Evolutionary conservation across 257 asterid genomes (phyloP).

Genomic region (Ophiorrhiza pumila): DNA sequence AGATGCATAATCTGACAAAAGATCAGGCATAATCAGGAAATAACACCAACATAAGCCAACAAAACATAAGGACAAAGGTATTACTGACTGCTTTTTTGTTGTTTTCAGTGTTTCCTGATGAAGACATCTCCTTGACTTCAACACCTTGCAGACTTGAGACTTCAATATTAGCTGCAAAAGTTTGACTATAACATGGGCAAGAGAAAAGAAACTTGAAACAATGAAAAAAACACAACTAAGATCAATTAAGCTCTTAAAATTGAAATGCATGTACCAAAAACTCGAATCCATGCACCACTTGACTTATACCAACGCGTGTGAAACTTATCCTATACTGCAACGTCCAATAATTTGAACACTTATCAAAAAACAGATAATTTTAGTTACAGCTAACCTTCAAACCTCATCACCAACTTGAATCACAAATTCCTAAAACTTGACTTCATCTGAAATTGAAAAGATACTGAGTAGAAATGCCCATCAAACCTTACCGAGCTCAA

Average conservation of each 20-base stretch:
- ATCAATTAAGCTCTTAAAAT: neutral
- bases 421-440: neutral
- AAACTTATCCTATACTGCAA: neutral
- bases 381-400: neutral
- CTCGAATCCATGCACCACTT: neutral
- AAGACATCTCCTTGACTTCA: conserved; percentile 35
- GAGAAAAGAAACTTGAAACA: neutral
- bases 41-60: conserved; percentile 8
- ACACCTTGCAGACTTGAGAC: conserved; percentile 28
- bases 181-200: neutral
- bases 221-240: neutral
- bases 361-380: no score
- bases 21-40: neutral
- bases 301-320: no score
- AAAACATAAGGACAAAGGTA: conserved; percentile 19
- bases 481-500: no score
- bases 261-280: neutral
- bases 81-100: conserved; percentile 47
- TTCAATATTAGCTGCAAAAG: conserved; percentile 37
- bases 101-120: conserved; percentile 41
- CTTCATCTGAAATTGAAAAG: neutral
- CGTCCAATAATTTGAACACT: neutral
- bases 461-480: no score
- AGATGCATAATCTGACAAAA: neutral
- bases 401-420: neutral